Evolutionary conservation across 2,329 filamentous ascomycete genomes (phyloP), one percentile per base, ranked within the genome.

Genomic region (Sarocladium kiliense): DNA sequence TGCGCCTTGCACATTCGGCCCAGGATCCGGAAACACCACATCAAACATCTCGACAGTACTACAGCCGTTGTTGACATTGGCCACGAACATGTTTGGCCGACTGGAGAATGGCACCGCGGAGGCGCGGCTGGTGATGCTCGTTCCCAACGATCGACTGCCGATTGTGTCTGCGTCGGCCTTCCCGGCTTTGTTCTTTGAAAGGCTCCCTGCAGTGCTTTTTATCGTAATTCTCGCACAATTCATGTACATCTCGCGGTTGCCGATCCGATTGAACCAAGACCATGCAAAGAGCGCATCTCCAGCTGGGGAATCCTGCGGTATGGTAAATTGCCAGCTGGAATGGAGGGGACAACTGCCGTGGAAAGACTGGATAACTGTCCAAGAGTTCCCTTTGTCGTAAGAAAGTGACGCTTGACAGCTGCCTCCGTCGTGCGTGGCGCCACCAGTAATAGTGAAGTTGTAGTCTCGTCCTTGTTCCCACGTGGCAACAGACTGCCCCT

Each of bases 241-340:
- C 86, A 88, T 88, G 73, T 89, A 89, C 74, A 88, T 84, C 64
- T 91, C 87, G 7, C 87, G 81, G 68, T 89, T 89, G 4, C 87
- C 87, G 32, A 88, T 63, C 49, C 81, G 85, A 63, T 90, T 90
- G 69, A 87, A 79, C 87, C 87, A 90, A 11, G 85, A 84, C 86
- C 86, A 90, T 9, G 85, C 84, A 21, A 89, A 75, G 1, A 81
- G 26, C 36, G 60, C 60, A n/a, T 59, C 56, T n/a, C 61, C 61
- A 27, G 68, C 63, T 6, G 81, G 81, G 1, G 80, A 80, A 58
- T 84, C 81, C 1, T 72, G 69, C 3, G 87, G 87, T 19, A 90
- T 71, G n/a, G 74, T 79, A 66, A 89, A 89, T 58, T 77, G 69
- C 69, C 86, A 88, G 44, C 53, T 25, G 26, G 73, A 70, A 9